phyloP scores from a whole-genome alignment of 2,329 filamentous ascomycete species.

The Hymenoscyphus fraxineus region DNA sequence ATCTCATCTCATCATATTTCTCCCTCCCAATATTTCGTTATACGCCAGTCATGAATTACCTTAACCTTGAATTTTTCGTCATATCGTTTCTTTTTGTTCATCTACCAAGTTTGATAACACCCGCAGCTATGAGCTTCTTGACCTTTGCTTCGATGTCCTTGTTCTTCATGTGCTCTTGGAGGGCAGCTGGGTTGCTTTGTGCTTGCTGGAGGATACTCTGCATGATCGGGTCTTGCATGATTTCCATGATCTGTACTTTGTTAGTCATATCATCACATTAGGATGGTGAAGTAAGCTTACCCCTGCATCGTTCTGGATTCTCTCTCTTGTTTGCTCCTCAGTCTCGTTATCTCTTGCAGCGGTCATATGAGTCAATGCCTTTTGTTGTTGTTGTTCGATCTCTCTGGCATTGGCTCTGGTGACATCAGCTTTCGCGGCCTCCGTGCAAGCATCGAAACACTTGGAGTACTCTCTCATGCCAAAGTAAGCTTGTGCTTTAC shows the following conservation, averaged over 20 bases:
- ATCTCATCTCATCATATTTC: slow-evolving; percentile 2
- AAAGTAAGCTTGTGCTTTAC: slow-evolving; percentile 92
- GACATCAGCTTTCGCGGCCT: slow-evolving; percentile 73
- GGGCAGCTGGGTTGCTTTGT: slow-evolving; percentile 83
- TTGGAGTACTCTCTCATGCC: slow-evolving; percentile 98
- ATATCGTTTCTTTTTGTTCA: slow-evolving; percentile 16
- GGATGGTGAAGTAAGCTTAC: slow-evolving; percentile 46
- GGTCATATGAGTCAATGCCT: slow-evolving; percentile 88
- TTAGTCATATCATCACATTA: slow-evolving; percentile 17
- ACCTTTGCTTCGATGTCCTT: slow-evolving; percentile 80
- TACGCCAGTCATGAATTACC: slow-evolving; percentile 1
- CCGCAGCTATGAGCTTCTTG: slow-evolving; percentile 79
- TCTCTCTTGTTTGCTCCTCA: slow-evolving; percentile 90
- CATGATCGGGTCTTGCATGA: slow-evolving; percentile 96
- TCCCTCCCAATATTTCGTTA: not conserved
- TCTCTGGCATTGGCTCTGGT: slow-evolving; percentile 78
- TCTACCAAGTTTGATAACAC: slow-evolving; percentile 76
- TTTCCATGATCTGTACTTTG: slow-evolving; percentile 64
- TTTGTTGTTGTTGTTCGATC: slow-evolving; percentile 91
- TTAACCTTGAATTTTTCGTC: not conserved
- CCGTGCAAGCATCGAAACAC: slow-evolving; percentile 82
- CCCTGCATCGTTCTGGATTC: slow-evolving; percentile 86
- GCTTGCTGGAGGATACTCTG: slow-evolving; percentile 96
- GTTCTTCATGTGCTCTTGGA: slow-evolving; percentile 98
- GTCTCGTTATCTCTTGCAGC: slow-evolving; percentile 87